phyloP scores from a whole-genome alignment of 257 asterid species.

The Scutellaria barbata region DNA sequence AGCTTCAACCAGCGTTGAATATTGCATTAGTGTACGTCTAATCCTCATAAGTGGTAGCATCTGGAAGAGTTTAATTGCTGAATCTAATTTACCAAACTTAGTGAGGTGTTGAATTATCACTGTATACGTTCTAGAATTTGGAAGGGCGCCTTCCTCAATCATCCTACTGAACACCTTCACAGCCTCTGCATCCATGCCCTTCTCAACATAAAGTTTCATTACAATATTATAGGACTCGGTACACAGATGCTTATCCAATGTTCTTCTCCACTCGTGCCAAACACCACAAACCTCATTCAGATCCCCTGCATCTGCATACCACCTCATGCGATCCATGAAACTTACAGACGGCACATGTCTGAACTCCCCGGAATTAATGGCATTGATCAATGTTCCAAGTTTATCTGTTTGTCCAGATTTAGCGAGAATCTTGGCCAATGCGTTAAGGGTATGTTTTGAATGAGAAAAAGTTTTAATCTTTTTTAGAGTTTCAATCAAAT shows the following conservation, averaged over 20 bases:
- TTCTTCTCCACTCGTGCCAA: slow-evolving; percentile 83
- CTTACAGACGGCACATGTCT: slow-evolving; percentile 63
- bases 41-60: slow-evolving; percentile 75
- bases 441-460: slow-evolving; percentile 70
- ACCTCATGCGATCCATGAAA: slow-evolving; percentile 82
- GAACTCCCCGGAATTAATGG: slow-evolving; percentile 74
- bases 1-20: slow-evolving; percentile 67
- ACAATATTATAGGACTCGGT: slow-evolving; percentile 82
- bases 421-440: slow-evolving; percentile 82
- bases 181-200: slow-evolving; percentile 69
- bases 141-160: slow-evolving; percentile 88
- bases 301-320: slow-evolving; percentile 79
- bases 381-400: slow-evolving; percentile 66
- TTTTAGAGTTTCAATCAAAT: slow-evolving; percentile 64
- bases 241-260: slow-evolving; percentile 65
- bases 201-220: slow-evolving; percentile 69
- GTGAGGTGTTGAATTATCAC: slow-evolving; percentile 81
- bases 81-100: slow-evolving; percentile 51
- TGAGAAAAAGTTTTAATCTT: slow-evolving; percentile 64
- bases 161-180: slow-evolving; percentile 59
- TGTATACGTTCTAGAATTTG: slow-evolving; percentile 81
- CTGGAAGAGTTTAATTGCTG: slow-evolving; percentile 68
- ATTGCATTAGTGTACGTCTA: slow-evolving; percentile 75
- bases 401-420: slow-evolving; percentile 63
- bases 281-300: slow-evolving; percentile 57